phyloP scores from a whole-genome alignment of 2,329 filamentous ascomycete genomes.

The Aspergillus sp. region DNA sequence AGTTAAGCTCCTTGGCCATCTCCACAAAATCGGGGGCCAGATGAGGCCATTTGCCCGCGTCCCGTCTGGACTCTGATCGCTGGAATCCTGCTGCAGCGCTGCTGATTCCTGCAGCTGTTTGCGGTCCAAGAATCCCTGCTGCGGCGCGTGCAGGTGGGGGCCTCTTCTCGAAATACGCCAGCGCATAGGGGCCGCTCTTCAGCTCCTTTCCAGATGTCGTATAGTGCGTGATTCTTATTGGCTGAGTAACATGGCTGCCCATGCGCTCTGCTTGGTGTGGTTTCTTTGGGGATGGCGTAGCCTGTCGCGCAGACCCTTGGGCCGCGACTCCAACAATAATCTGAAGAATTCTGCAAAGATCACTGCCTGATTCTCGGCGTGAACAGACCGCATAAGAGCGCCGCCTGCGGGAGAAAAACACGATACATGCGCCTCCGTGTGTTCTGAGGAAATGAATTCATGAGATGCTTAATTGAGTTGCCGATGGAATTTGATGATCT shows the following conservation, averaged over 20 bases:
- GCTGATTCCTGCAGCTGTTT: constrained; percentile 20
- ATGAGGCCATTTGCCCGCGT: neutral
- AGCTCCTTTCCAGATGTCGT: neutral
- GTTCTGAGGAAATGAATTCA: no score
- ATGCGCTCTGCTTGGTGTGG: neutral
- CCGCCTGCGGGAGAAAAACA: no score
- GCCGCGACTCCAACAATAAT: no score
- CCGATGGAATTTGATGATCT: no score
- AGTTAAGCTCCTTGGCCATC: neutral
- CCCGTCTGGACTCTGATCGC: neutral
- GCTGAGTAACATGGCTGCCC: neutral
- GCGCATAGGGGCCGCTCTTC: neutral
- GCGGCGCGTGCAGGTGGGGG: neutral
- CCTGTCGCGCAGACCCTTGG: neutral
- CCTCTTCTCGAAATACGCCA: neutral
- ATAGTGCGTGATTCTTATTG: neutral
- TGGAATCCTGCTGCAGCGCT: neutral
- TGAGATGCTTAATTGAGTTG: no score
- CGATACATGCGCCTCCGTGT: no score
- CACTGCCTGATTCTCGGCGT: no score
- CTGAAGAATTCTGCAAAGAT: no score
- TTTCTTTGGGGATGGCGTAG: neutral
- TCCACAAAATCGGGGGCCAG: neutral
- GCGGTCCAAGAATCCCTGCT: neutral
- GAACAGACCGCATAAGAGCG: no score